Evolutionary conservation across 73 alveolate genomes (phyloP), one percentile per base, ranked within the genome.

Genomic region (Paramecium primaurelia): DNA sequence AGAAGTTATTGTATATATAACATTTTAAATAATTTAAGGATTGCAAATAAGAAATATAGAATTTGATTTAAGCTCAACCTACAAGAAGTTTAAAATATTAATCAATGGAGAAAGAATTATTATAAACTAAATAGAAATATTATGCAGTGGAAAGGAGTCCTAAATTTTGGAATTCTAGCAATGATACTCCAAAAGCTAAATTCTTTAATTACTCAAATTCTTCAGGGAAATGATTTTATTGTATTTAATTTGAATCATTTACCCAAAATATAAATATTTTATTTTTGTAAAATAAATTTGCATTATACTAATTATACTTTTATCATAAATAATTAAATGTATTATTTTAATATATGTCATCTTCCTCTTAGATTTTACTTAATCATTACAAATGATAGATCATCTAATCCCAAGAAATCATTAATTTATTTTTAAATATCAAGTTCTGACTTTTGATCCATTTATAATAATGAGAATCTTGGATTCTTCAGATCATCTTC

Each of bases 61-160:
- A 80, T 25, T 32, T 34, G 49, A 80, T 32, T 47, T 14, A 80
- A 45, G 91, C 47, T 2, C 26, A 80, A 49, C 64, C 47, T 2
- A 6, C 77, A 25, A 40, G 36, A 80, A 45, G 51, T 20, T 20
- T 80, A 8, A 80, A 80, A 25, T 80, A 45, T 25, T 36, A 80
- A 12, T 32, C 77, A 2, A 80, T 80, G 91, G 91, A 80, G 36
- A 80, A 80, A 26, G 91, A 80, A 32, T 49, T 80, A 36, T 44
- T 80, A 47, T 25, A 32, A 45, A 80, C 73, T 0, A 80, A 80
- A 47, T 80, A 44, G 30, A 80, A 80, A 80, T 80, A 45, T 28
- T 80, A 42, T 80, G 71, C 71, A 4, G 49, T 64, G 26, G 84
- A 64, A 34, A 64, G 84, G 47, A 64, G 84, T 64, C 84, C 84